phyloP scores from a whole-genome alignment of 1,139 yeast genomes.

The Spathaspora sp. region DNA sequence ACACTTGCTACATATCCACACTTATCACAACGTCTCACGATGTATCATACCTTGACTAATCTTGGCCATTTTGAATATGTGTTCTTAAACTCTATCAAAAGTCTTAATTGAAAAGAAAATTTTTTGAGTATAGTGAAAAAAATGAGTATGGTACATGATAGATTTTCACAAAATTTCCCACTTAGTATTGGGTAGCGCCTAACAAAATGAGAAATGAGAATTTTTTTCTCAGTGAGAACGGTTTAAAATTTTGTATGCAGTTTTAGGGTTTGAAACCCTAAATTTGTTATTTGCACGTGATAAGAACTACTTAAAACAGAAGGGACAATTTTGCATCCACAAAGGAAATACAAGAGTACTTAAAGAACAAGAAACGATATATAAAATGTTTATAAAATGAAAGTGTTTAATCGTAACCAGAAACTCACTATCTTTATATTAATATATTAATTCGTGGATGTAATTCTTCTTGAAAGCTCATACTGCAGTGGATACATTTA shows the following conservation, averaged over 20 bases:
- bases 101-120: conserved; percentile 4
- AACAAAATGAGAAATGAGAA: conserved; percentile 3
- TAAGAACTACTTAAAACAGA: background rate
- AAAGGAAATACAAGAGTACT: too few species aligned
- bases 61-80: conserved; percentile 53
- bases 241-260: conserved; percentile 3
- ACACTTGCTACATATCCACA: background rate
- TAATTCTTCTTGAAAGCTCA: too few species aligned
- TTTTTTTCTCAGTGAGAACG: conserved; percentile 3
- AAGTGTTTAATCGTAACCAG: too few species aligned
- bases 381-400: too few species aligned
- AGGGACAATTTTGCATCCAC: background rate
- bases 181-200: background rate
- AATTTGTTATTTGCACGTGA: background rate
- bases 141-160: background rate
- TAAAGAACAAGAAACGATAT: too few species aligned
- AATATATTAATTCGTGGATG: too few species aligned
- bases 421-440: too few species aligned
- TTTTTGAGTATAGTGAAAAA: conserved; percentile 2
- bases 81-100: conserved; percentile 6
- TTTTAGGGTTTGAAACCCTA: conserved; percentile 8
- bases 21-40: background rate
- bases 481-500: too few species aligned
- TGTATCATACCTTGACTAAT: conserved; percentile 53
- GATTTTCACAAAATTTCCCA: background rate